These are phyloP conservation scores for Geotrichum histeridarum DNA, from an alignment of 1,139 yeast species.

Conservation along the genomic window DNA sequence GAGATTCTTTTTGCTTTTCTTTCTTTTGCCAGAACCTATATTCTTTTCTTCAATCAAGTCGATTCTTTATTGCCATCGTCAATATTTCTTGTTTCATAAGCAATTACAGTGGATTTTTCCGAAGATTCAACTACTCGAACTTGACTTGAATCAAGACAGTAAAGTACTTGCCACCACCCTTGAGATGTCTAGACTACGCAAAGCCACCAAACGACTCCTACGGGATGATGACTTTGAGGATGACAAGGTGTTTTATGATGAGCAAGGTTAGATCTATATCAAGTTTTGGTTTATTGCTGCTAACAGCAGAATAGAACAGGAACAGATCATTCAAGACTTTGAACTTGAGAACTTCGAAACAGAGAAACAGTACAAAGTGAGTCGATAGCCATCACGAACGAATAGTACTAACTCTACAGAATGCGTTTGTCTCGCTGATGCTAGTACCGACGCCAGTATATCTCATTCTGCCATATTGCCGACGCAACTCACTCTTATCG, in stretches of 20 bases:
- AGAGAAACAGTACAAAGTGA: conserved; percentile 25
- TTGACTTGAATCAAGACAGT: too few species aligned
- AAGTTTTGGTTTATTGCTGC: neutral
- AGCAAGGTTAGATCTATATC: conserved; percentile 23
- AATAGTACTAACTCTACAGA: conserved; percentile 6
- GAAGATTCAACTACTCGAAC: too few species aligned
- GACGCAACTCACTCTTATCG: conserved; percentile 32
- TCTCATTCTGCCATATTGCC: conserved; percentile 32
- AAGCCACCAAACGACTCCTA: conserved; percentile 26
- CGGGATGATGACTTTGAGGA: conserved; percentile 21
- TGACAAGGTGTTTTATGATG: conserved; percentile 23
- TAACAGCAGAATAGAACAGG: conserved; percentile 28
- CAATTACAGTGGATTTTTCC: too few species aligned
- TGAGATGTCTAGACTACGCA: conserved; percentile 27
- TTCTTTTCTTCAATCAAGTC: too few species aligned
- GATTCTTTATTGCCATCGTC: too few species aligned
- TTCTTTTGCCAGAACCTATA: neutral
- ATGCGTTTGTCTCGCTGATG: conserved; percentile 28
- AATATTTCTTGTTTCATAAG: too few species aligned
- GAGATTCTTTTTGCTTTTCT: conserved; percentile 39
- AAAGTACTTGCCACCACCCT: neutral
- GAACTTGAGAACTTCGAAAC: conserved; percentile 28
- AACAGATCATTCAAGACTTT: conserved; percentile 29
- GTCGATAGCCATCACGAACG: neutral
- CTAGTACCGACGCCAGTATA: conserved; percentile 36